phyloP scores from a whole-genome alignment of 2,329 filamentous ascomycete genomes.

The Stenocarpella maydis region DNA sequence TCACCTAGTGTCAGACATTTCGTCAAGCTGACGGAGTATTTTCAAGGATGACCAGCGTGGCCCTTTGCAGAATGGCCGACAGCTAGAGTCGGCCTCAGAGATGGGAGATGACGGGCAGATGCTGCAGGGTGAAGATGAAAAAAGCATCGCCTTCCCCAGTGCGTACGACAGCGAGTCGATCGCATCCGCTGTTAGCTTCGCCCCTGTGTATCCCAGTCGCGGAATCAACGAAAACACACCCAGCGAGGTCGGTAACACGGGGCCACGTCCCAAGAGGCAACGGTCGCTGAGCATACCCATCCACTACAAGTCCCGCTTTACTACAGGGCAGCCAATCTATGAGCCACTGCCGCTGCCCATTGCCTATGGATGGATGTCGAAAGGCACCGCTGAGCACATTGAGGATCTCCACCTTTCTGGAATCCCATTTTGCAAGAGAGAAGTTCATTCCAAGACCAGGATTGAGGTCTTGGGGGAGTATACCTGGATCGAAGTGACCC shows the following conservation, averaged over 20 bases:
- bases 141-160: neutral
- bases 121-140: neutral
- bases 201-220: neutral
- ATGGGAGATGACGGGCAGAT: neutral
- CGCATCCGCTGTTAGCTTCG: no score
- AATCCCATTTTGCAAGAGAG: neutral
- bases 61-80: neutral
- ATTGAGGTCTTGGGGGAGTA: slow-evolving; percentile 30
- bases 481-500: slow-evolving; percentile 30
- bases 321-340: neutral
- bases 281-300: slow-evolving; percentile 3
- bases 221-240: no score
- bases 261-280: neutral
- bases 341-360: slow-evolving; percentile 11
- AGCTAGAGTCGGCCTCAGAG: neutral
- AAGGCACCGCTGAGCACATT: slow-evolving; percentile 19
- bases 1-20: rapidly evolving
- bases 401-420: slow-evolving; percentile 19
- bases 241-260: neutral
- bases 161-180: neutral
- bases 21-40: neutral
- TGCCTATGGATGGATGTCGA: slow-evolving; percentile 26
- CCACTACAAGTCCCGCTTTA: neutral
- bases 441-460: neutral
- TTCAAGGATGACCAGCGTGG: neutral